Evolutionary conservation across 1,284 basidiomycete species (phyloP), one percentile per base, ranked within the genome.

Genomic region (Agaricales sp.): DNA sequence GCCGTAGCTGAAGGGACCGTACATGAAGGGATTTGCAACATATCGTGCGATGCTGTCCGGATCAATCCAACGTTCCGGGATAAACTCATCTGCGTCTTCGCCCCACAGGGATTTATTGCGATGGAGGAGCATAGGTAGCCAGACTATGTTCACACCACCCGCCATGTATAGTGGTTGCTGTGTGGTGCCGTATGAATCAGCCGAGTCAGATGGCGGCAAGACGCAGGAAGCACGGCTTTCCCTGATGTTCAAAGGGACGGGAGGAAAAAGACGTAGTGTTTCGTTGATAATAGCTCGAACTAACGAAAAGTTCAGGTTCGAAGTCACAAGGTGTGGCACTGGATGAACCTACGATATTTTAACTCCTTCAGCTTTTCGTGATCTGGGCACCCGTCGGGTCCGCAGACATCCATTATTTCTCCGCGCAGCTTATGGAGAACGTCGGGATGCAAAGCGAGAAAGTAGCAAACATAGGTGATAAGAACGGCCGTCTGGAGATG

Each of bases 241-340:
- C 43, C 84, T 74, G 37, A 78, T 67, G 55, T 85, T 82, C 25
- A 81, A 63, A 16, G 82, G 80, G 1, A 86, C 82, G 4, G 84
- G 81, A 2, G 84, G 82, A 64, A 81, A 87, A 1, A 88, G 60
- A 21, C 85, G 74, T 3, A 87, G 68, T 0, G 80, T 80, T 56
- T 87, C 84, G 53, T 87, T 82, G 26, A 87, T 70, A 12, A 87
- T 77, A 2, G 83, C 83, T 51, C 78, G 74, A 65, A 86, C 81
- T 84, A 53, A 35, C n/a, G n/a, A n/a, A n/a, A n/a, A n/a, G n/a
- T n/a, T n/a, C n/a, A n/a, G n/a, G n/a, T n/a, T 41, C 46, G 35
- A 47, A 43, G 49, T 48, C 26, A 43, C 46, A 30, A 51, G 22
- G 45, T 41, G n/a, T n/a, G n/a, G n/a, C n/a, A n/a, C n/a, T n/a